Percentiles rank a stretch among this genome's conserved stretches.
Conservation (phyloP, 2,329 filamentous ascomycete species). For the Fusarium ramigenum region DNA sequence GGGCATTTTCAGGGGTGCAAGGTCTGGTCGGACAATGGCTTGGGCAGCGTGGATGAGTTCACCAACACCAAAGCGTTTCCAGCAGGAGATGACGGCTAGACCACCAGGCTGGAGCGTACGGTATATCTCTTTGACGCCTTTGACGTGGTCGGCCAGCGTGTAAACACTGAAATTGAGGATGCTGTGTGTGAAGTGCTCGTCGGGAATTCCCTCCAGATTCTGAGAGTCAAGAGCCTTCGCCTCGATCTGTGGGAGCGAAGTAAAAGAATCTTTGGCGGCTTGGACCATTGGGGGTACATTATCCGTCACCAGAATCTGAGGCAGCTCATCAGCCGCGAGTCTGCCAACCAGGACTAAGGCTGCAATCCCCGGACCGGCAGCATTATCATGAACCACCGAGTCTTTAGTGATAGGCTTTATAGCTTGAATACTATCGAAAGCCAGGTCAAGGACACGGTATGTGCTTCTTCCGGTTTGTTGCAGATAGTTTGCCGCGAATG, state of each 20-base stretch:
- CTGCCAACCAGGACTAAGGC: conserved; percentile 38
- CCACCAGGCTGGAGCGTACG: conserved; percentile 45
- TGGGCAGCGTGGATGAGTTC: conserved; percentile 44
- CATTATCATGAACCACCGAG: conserved; percentile 47
- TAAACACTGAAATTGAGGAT: conserved; percentile 47
- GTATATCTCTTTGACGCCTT: conserved; percentile 42
- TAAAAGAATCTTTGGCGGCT: conserved; percentile 25
- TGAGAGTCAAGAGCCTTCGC: conserved; percentile 32
- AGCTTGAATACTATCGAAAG: conserved; percentile 26
- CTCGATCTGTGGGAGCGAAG: conserved; percentile 1
- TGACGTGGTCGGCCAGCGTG: conserved; percentile 36
- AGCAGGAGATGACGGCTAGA: conserved; percentile 39
- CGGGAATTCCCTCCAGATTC: conserved; percentile 28
- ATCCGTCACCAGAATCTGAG: conserved; percentile 29
- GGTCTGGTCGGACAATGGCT: conserved; percentile 40
- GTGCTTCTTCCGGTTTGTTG: conserved; percentile 45
- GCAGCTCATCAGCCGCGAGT: not conserved
- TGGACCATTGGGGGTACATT: conserved; percentile 33
- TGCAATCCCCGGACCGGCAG: conserved; percentile 46
- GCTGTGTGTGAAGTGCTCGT: conserved; percentile 38
- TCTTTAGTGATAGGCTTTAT: conserved; percentile 30
- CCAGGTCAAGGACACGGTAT: conserved; percentile 31
- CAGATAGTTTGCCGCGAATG: conserved; percentile 40
- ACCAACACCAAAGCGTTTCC: conserved; percentile 40
- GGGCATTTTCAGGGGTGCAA: conserved; percentile 39